Base-by-base conservation (phyloP, 495 filamentous ascomycete genomes). In the Clavariopsis aquatica region DNA sequence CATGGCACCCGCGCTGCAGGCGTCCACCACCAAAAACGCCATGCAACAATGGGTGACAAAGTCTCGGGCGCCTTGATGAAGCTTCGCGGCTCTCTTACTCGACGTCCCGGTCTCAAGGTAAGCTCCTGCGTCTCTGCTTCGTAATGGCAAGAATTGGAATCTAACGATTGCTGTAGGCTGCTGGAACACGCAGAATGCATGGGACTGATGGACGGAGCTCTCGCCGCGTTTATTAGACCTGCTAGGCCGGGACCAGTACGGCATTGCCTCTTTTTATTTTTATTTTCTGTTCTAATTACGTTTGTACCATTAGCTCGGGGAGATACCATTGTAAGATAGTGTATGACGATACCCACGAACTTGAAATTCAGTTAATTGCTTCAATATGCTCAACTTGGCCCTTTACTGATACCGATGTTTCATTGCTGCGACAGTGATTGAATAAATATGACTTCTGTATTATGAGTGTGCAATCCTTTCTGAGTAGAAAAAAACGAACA, bases 161-260 rank as follows among this genome's bases (percentile, higher is more conserved):
- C 64, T 72, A 49, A 64, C 41, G 20, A 43, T 38, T 1, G 43
- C 13, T n/a, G 8, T 53, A 89, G 85, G 87, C 86, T 73, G 88
- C 87, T 53, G 87, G 88, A 12, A 88, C 87, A 24, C 78, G 86
- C 34, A 76, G 87, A 19, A 89, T 90, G 86, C 81, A 84, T 66
- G 87, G 87, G 15, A 89, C 87, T 34, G 88, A 90, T 74, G 87
- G 87, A 15, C 80, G 84, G 6, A 80, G 82, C 23, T 22, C 56
- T 23, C 56, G 53, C 51, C 49, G 45, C 9, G 49, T 58, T 29
- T 53, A 54, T 28, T 49, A 49, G 56, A 8, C 19, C 7, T 15
- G 41, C n/a, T 3, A 1, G 29, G 20, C 19, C n/a, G 17, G n/a
- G n/a, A n/a, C n/a, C n/a, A n/a, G n/a, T n/a, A n/a, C n/a, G n/a